phyloP scores from a whole-genome alignment of 768 basidiomycete genomes.

The Mycena galericulata region DNA sequence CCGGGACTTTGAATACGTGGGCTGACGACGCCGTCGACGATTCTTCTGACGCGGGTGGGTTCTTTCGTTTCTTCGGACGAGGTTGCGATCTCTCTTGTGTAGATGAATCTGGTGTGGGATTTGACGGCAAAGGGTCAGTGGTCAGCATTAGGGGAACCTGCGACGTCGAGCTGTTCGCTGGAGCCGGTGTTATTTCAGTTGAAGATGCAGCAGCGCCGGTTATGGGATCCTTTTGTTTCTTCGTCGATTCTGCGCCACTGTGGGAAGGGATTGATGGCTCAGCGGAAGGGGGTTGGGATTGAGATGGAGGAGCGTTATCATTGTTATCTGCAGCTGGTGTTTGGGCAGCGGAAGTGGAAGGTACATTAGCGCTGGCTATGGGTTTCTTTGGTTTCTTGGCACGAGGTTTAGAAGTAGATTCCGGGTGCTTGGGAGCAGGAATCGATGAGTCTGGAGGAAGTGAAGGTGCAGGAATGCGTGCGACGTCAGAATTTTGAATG shows the following conservation, averaged over 20 bases:
- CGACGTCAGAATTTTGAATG: not conserved
- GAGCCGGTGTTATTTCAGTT: too few species aligned
- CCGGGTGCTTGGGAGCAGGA: not conserved
- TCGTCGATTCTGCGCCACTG: too few species aligned
- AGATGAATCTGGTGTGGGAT: not conserved
- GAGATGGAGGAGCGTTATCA: too few species aligned
- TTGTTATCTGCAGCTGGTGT: too few species aligned
- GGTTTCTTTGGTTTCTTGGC: conserved; percentile 11
- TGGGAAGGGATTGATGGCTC: too few species aligned
- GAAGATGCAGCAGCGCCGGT: too few species aligned
- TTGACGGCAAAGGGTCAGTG: not conserved
- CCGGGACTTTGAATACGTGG: conserved; percentile 29
- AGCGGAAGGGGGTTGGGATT: too few species aligned
- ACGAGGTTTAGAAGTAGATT: not conserved
- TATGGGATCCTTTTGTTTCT: too few species aligned
- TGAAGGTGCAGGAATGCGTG: not conserved
- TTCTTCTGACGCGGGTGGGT: not conserved
- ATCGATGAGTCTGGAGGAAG: not conserved
- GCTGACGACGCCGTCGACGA: not conserved
- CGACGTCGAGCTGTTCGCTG: not conserved
- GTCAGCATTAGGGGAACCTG: not conserved
- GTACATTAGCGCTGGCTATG: not conserved
- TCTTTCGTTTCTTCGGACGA: conserved; percentile 47
- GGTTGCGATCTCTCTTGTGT: conserved; percentile 54
- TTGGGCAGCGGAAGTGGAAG: too few species aligned